Evolutionary conservation across 164 flowering plant species (phyloP).

Genomic region (Kalanchoe fedtschenkoi): DNA sequence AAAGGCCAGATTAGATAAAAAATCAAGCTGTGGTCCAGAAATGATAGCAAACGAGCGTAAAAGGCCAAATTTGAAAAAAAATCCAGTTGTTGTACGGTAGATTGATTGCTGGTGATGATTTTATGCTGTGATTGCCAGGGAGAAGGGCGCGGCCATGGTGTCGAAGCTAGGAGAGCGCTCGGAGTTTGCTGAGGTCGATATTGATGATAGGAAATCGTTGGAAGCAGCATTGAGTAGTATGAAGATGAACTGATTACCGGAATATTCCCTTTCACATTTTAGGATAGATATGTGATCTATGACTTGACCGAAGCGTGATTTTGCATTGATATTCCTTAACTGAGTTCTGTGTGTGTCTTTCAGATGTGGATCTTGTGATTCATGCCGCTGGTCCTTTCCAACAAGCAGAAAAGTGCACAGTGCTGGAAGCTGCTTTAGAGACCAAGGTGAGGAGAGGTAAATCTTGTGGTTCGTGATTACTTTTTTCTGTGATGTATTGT

Average conservation of each 20-base stretch:
- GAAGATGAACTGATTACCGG: background rate
- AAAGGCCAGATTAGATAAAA: no score
- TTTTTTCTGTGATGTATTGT: background rate
- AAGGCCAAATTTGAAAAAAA: no score
- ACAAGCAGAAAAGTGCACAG: conserved; percentile 64
- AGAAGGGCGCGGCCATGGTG: conserved; percentile 65
- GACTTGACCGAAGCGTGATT: no score
- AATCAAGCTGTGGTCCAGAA: no score
- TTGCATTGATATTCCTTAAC: no score
- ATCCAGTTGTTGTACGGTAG: no score
- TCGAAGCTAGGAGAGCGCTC: conserved; percentile 53
- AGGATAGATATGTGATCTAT: background rate
- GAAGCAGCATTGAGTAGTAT: conserved; percentile 54
- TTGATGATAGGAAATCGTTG: conserved; percentile 39
- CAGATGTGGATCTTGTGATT: conserved; percentile 90
- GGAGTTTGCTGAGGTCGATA: conserved; percentile 55
- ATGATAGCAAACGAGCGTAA: no score
- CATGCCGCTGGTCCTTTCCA: conserved; percentile 98
- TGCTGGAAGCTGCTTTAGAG: conserved; percentile 86
- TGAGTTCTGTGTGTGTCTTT: conserved; percentile 7
- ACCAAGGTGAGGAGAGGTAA: conserved; percentile 73
- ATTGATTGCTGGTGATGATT: conserved; percentile 22
- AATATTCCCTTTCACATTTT: no score
- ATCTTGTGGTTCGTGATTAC: background rate
- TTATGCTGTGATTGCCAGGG: conserved; percentile 29